phyloP scores from a whole-genome alignment of 2,329 filamentous ascomycete genomes.

The Paecilomyces sp. region DNA sequence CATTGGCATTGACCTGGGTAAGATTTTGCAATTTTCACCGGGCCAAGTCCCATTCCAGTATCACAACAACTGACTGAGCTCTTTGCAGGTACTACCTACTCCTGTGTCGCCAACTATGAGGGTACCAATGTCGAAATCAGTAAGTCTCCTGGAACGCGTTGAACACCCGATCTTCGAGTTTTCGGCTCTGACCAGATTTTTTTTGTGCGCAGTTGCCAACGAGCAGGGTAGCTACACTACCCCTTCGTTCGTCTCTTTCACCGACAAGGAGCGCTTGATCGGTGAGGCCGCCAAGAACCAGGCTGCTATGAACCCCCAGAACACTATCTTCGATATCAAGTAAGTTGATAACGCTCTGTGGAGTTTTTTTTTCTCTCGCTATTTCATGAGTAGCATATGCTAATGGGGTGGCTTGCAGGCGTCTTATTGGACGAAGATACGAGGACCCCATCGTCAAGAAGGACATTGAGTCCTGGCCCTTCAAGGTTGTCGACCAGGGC shows the following conservation, averaged over 20 bases:
- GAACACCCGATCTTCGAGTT: background rate
- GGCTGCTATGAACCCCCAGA: slow-evolving; percentile 97
- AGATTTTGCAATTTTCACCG: slow-evolving; percentile 27
- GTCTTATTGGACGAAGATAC: slow-evolving; percentile 92
- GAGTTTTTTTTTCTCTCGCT: background rate
- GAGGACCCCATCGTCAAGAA: slow-evolving; percentile 97
- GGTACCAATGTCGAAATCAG: slow-evolving; percentile 99
- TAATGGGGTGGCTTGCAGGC: slow-evolving; percentile 48
- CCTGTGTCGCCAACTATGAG: slow-evolving; percentile 98
- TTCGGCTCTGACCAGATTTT: slow-evolving; percentile 1
- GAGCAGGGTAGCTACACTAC: slow-evolving; percentile 99
- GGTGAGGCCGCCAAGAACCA: slow-evolving; percentile 99
- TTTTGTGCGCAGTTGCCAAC: slow-evolving; percentile 66
- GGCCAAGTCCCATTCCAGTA: background rate
- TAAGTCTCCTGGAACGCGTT: slow-evolving; percentile 36
- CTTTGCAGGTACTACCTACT: slow-evolving; percentile 88
- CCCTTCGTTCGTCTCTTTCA: slow-evolving; percentile 98
- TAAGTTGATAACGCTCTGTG: slow-evolving; percentile 42
- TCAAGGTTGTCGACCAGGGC: slow-evolving; percentile 90
- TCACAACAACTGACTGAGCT: slow-evolving; percentile 15
- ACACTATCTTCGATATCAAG: slow-evolving; percentile 99
- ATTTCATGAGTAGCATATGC: background rate
- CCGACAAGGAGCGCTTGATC: slow-evolving; percentile 95
- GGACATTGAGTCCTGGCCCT: slow-evolving; percentile 97
- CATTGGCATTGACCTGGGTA: slow-evolving; percentile 99